These are phyloP conservation scores for Oemleria cerasiformis DNA, from an alignment of 306 rosid species.

Conservation along the genomic window DNA sequence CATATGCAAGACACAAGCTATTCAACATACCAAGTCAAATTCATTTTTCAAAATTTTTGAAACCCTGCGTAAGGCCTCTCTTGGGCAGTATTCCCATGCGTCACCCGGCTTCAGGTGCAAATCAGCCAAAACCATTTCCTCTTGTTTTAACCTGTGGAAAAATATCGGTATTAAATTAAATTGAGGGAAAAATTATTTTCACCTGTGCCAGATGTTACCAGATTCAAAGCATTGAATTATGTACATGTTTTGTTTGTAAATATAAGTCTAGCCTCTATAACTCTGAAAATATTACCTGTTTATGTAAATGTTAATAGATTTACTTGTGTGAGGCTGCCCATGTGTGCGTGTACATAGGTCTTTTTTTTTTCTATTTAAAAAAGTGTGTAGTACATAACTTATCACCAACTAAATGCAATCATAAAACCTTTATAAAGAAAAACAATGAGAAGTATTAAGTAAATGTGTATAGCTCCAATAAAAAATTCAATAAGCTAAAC, in stretches of 20 bases:
- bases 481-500: not conserved
- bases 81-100: conserved; percentile 92
- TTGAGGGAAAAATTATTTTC: not conserved
- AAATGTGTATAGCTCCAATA: not conserved
- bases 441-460: not conserved
- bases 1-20: not conserved
- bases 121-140: conserved; percentile 89
- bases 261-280: too few species aligned
- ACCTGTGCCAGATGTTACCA: not conserved
- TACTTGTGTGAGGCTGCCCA: too few species aligned
- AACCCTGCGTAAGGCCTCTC: conserved; percentile 73
- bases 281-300: too few species aligned
- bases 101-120: conserved; percentile 66
- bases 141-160: conserved; percentile 61
- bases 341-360: not conserved
- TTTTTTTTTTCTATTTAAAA: too few species aligned
- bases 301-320: too few species aligned
- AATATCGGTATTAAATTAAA: conserved; percentile 12
- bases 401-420: not conserved
- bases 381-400: not conserved
- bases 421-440: not conserved
- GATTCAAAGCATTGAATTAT: too few species aligned
- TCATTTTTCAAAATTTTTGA: conserved; percentile 77
- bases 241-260: too few species aligned
- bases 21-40: conserved; percentile 67